Evolutionary conservation across 192 early-diverging fungal species (phyloP), one percentile per base, ranked within the genome.

Genomic region (Podila minutissima): DNA sequence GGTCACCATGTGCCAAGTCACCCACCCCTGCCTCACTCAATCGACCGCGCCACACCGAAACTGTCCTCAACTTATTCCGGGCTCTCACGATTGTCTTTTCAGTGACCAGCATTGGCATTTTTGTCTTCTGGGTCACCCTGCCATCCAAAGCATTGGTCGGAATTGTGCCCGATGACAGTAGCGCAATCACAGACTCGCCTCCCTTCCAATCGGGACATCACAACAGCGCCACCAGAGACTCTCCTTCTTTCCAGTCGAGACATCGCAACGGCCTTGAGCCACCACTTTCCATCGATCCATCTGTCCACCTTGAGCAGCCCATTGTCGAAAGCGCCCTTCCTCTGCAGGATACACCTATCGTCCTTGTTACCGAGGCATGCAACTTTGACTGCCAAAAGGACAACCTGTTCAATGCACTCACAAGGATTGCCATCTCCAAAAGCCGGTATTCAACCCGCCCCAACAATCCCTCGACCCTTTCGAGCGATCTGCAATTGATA

Each of bases 1-100:
- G 55, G 10, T 81, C 76, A 28, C 76, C 76, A 73, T 81, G 76
- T n/a, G 60, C 62, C 33, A 81, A 68, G 41, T 81, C 76, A 26
- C 70, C 76, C 19, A 81, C 76, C 4, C 76, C 76, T 17, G 76
- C 76, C 12, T 72, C 76, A 17, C 66, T 81, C 15, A 41, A 41
- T 4, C 76, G 76, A n/a, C 71, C 76, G 26, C 70, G 70, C 15
- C 64, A 66, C 9, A 69, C 76, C 51, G 71, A 72, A 46, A 72
- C 62, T 0, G 55, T 72, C n/a, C 20, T 81, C 60, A 81, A 63
- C 41, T 28, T 81, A 19, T 38, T 68, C 11, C 70, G 76, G 17
- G 76, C 71, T 6, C 61, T 81, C 13, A 53, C 55, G 10, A 64
- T 81, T 38, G 53, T 81, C 5, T 64, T 81, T 37, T 68, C 76